phyloP scores from a whole-genome alignment of 2,329 filamentous ascomycete genomes.

The Nectriaceae sp. region DNA sequence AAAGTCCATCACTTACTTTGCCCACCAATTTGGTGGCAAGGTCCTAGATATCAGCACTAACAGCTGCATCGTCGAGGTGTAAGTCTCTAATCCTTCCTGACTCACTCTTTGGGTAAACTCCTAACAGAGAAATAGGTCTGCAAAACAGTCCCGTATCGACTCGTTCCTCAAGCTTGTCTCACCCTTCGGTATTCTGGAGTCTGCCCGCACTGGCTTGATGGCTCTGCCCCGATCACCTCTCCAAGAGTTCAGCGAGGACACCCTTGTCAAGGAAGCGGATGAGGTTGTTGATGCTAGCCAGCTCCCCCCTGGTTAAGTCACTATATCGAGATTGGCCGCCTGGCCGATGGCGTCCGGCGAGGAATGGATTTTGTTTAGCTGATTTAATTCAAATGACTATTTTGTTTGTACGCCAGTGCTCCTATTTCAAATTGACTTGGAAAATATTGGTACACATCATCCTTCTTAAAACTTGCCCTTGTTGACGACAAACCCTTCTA shows the following conservation, averaged over 20 bases:
- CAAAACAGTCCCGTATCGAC: conserved; percentile 91
- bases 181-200: conserved; percentile 96
- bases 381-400: conserved; percentile 29
- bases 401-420: conserved; percentile 28
- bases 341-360: conserved; percentile 29
- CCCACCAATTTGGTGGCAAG: conserved; percentile 97
- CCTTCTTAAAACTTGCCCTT: conserved; percentile 69
- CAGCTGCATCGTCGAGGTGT: conserved; percentile 98
- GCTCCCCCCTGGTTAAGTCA: conserved; percentile 79
- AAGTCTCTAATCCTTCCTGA: conserved; percentile 44
- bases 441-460: conserved; percentile 17
- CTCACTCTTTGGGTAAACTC: conserved; percentile 1
- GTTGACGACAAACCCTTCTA: conserved; percentile 93
- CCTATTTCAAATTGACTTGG: conserved; percentile 11
- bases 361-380: conserved; percentile 28
- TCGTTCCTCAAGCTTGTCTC: conserved; percentile 95
- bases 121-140: conserved; percentile 60
- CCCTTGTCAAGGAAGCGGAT: conserved; percentile 79
- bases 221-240: conserved; percentile 92
- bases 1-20: conserved; percentile 92
- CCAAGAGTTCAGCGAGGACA: conserved; percentile 69
- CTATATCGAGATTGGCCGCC: conserved; percentile 13
- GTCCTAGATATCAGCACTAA: conserved; percentile 97
- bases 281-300: conserved; percentile 94
- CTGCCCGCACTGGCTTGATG: conserved; percentile 94